Base-by-base conservation (phyloP, 176 grass and related monocot genomes). In the Oryza brachyantha region DNA sequence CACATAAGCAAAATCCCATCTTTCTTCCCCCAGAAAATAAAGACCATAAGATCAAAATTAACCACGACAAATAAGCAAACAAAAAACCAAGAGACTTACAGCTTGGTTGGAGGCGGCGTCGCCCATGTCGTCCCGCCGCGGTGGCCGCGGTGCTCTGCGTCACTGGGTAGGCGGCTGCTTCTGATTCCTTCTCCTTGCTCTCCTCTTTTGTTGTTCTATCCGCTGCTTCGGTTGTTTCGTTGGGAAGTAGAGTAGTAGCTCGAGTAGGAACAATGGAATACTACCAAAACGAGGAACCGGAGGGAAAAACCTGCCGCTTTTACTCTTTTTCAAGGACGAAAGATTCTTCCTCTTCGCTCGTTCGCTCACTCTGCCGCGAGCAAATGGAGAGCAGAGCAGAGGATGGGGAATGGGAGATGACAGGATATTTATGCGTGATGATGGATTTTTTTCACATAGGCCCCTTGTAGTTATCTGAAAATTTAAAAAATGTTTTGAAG, bases 111-210 rank as follows among this genome's bases (percentile, higher is more conserved):
- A 68, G 81, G 81, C 21, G 38, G 66, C 45, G 37, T 82, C 87
- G 37, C 29, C 87, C 87, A 89, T 89, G 87, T 2, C 70, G 43
- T 36, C n/a, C n/a, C n/a, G n/a, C n/a, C 67, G 60, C 70, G 75
- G 37, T 54, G 73, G 54, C 77, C 58, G 17, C 58, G 17, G 61
- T 55, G 61, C 37, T 59, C 41, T 39, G 43, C 66, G n/a, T 8
- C 66, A 3, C 13, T 7, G 31, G 3, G 31, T 32, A 4, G 1
- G 19, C n/a, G 24, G 66, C 68, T 61, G 13, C 75, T 24, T 41
- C 34, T 40, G 64, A 27, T 34, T 10, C 71, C 52, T 57, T n/a
- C 42, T 4, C 5, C n/a, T 32, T 32, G 31, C 10, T 52, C 48
- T 76, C 64, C 71, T 48, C 22, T 71, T 84, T 71, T 72, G 82